A percentile compares a stretch with the other conserved stretches of the same genome.
Conservation (phyloP, 78 protist genomes). For the Paulinella micropora region DNA sequence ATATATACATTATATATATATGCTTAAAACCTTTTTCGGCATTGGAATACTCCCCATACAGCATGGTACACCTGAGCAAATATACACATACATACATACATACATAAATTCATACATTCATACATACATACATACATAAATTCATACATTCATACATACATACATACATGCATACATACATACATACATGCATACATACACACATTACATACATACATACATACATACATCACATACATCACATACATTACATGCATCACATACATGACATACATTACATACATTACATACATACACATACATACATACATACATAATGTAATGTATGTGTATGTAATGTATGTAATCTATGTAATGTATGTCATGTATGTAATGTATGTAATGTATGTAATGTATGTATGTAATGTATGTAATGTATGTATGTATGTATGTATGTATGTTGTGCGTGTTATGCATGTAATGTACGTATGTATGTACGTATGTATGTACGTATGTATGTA, state of each 20-base stretch:
- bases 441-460: not conserved
- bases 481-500: not conserved
- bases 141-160: not conserved
- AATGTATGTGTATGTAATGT: not conserved
- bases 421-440: not conserved
- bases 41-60: not conserved
- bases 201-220: not conserved
- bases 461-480: not conserved
- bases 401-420: not conserved
- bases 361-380: not conserved
- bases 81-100: not conserved
- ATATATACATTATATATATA: not conserved
- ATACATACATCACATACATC: not conserved
- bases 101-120: not conserved
- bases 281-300: not conserved
- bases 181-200: not conserved
- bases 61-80: not conserved
- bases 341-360: not conserved
- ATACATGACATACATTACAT: not conserved
- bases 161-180: not conserved
- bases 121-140: not conserved
- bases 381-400: not conserved
- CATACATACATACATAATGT: not conserved
- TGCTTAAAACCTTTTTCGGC: not conserved
- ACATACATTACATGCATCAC: not conserved